Percentiles rank a stretch among this genome's conserved stretches.
These are phyloP conservation scores for Talaromyces sp. DNA, from an alignment of 2,329 filamentous ascomycete genomes.

Conservation along the genomic window DNA sequence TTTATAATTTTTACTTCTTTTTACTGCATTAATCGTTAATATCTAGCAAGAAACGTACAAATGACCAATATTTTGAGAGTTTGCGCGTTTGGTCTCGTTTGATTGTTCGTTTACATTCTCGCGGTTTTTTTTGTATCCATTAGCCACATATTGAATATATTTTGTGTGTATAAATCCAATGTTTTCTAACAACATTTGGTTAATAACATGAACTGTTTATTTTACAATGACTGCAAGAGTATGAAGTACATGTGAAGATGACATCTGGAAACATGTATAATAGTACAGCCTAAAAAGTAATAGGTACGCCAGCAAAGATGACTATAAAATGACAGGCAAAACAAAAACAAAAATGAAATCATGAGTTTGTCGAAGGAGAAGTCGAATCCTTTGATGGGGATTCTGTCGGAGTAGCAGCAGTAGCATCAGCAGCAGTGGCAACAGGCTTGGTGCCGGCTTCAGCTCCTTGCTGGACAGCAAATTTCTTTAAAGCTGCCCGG, in stretches of 20 bases:
- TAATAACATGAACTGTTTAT: background rate
- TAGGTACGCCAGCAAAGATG: background rate
- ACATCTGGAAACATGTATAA: too few species aligned
- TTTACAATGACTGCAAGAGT: conserved; percentile 4
- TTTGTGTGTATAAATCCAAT: background rate
- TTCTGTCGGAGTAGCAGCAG: background rate
- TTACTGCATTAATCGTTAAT: background rate
- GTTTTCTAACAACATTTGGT: background rate
- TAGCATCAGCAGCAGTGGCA: background rate
- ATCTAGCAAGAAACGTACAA: background rate
- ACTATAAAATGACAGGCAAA: background rate
- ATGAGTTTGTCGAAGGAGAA: background rate
- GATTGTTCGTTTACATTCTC: background rate
- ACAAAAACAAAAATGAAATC: background rate
- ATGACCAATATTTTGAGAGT: background rate
- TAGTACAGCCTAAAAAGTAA: background rate
- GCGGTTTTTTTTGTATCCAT: background rate
- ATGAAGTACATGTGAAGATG: conserved; percentile 5
- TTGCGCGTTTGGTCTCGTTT: background rate
- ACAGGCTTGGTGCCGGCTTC: background rate
- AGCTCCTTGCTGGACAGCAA: background rate
- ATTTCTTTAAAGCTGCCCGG: conserved; percentile 16
- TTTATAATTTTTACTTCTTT: background rate
- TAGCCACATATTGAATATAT: background rate
- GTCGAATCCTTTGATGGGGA: background rate